phyloP scores from a whole-genome alignment of 331 rosid genomes.

The Quercus lobata region DNA sequence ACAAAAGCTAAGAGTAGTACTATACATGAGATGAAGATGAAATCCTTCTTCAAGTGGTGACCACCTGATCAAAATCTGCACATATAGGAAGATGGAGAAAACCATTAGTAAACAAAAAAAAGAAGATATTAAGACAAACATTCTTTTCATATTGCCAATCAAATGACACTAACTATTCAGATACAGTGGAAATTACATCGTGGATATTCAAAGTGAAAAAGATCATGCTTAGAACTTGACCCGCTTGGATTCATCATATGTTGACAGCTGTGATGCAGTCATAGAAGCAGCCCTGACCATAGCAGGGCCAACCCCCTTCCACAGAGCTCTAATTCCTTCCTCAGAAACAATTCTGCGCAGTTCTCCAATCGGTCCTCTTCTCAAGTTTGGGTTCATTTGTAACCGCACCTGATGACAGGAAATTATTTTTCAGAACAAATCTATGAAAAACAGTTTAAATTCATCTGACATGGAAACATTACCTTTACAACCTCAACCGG shows the following conservation, averaged over 20 bases:
- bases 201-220: conserved; percentile 36
- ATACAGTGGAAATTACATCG: conserved; percentile 35
- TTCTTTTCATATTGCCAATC: conserved; percentile 8
- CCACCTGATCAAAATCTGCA: conserved; percentile 67
- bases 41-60: conserved; percentile 80
- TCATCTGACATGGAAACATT: conserved; percentile 6
- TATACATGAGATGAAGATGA: conserved; percentile 70
- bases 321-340: conserved; percentile 81
- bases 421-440: conserved; percentile 26
- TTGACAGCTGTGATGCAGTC: conserved; percentile 91
- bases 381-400: conserved; percentile 76
- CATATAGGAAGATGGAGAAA: conserved; percentile 15
- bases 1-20: conserved; percentile 15
- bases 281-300: conserved; percentile 88
- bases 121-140: not conserved
- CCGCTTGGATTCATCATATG: conserved; percentile 96
- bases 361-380: conserved; percentile 57
- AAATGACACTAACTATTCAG: conserved; percentile 12
- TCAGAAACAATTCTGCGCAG: conserved; percentile 55
- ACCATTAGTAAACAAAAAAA: not conserved
- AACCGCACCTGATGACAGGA: conserved; percentile 68
- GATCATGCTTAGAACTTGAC: conserved; percentile 54
- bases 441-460: not conserved
- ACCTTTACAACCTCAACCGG: conserved; percentile 95
- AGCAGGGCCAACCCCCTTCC: conserved; percentile 97